These are phyloP conservation scores for Termitomyces titanicus DNA, from an alignment of 768 basidiomycete species.

Conservation along the genomic window DNA sequence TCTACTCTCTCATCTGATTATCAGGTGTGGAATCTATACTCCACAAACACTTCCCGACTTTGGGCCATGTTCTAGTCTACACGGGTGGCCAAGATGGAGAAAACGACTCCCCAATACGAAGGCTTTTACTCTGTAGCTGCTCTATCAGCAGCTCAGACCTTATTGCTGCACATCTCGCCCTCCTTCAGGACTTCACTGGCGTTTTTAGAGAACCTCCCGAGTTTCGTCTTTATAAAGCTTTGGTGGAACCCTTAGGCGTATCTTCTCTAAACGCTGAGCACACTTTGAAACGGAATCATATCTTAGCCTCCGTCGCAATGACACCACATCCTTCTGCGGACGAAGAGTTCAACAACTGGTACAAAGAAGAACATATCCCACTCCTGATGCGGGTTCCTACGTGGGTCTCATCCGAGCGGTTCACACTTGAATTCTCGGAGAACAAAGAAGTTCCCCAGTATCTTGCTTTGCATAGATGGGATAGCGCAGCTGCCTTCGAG, in stretches of 20 bases:
- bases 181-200: slow-evolving; percentile 5
- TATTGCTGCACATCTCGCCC: background rate
- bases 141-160: background rate
- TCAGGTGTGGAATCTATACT: slow-evolving; percentile 5
- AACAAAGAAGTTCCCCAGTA: slow-evolving; percentile 25
- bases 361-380: slow-evolving; percentile 50
- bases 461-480: slow-evolving; percentile 44
- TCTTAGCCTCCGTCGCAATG: slow-evolving; percentile 30
- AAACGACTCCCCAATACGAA: background rate
- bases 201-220: slow-evolving; percentile 6
- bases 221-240: slow-evolving; percentile 17
- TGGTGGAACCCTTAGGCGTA: slow-evolving; percentile 3
- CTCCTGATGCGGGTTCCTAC: slow-evolving; percentile 38
- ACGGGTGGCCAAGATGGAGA: background rate
- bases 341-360: slow-evolving; percentile 50
- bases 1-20: background rate
- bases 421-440: slow-evolving; percentile 26
- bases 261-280: slow-evolving; percentile 1
- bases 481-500: slow-evolving; percentile 26
- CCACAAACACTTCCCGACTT: slow-evolving; percentile 1
- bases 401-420: slow-evolving; percentile 43
- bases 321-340: slow-evolving; percentile 29
- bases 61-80: slow-evolving; percentile 6
- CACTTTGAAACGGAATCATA: slow-evolving; percentile 12
- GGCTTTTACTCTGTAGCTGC: slow-evolving; percentile 4